Conservation (phyloP, 352 stramenopile species). For the Lagenidium sp. region DNA sequence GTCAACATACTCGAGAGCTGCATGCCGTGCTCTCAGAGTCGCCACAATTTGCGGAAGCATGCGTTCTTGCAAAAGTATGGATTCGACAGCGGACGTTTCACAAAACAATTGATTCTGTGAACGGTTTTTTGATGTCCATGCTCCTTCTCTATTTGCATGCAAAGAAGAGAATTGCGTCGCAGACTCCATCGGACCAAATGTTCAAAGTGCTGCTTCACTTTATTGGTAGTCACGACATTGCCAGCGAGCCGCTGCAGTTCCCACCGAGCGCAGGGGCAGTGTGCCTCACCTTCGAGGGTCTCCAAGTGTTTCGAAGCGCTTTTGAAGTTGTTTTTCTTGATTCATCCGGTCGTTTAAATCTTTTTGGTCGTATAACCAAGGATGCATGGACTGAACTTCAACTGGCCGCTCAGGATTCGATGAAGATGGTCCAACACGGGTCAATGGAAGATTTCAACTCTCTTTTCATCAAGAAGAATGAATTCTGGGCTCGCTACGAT, state of each 20-base stretch:
- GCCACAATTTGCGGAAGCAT: constrained; percentile 65
- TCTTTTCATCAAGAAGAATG: constrained; percentile 75
- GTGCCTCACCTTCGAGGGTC: constrained; percentile 47
- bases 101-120: constrained; percentile 62
- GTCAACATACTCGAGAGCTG: constrained; percentile 73
- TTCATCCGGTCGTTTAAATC: constrained; percentile 60
- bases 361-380: constrained; percentile 54
- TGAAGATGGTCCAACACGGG: constrained; percentile 49
- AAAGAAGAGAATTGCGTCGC: constrained; percentile 55
- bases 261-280: constrained; percentile 42
- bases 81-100: constrained; percentile 77
- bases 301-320: constrained; percentile 50
- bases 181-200: constrained; percentile 78
- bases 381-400: constrained; percentile 70
- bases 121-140: constrained; percentile 79
- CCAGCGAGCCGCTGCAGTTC: constrained; percentile 60
- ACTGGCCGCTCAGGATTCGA: constrained; percentile 43
- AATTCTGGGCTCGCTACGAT: constrained; percentile 81
- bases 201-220: constrained; percentile 83
- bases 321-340: constrained; percentile 78
- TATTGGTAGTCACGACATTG: constrained; percentile 52
- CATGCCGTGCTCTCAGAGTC: constrained; percentile 56
- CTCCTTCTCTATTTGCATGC: constrained; percentile 78
- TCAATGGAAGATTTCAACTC: constrained; percentile 67
- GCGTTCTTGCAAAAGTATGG: constrained; percentile 85